Evolutionary conservation across 2,329 filamentous ascomycete genomes (phyloP).

Genomic region (Simplicillium sp.): DNA sequence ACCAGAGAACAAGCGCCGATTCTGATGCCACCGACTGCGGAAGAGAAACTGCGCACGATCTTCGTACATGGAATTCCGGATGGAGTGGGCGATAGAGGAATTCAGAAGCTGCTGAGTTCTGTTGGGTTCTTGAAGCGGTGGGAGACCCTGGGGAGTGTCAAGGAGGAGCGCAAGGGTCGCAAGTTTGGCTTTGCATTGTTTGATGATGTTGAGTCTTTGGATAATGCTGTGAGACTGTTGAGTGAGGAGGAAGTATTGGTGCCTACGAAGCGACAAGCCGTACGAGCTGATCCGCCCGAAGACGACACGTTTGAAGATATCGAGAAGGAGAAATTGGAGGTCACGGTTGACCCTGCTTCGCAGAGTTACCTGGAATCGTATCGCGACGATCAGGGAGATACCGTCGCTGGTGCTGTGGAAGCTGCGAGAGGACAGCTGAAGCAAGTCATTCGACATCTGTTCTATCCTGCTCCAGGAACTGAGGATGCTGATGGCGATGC

Average conservation of each 20-base stretch:
- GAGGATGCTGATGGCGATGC: conserved; percentile 57
- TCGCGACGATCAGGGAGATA: conserved; percentile 56
- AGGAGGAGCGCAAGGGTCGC: conserved; percentile 64
- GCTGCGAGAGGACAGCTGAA: conserved; percentile 59
- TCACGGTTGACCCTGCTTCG: conserved; percentile 75
- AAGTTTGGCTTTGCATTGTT: conserved; percentile 95
- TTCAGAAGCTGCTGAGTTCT: conserved; percentile 70
- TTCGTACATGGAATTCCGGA: conserved; percentile 83
- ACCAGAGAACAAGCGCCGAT: conserved; percentile 61
- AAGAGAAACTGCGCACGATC: conserved; percentile 86
- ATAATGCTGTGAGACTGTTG: conserved; percentile 76
- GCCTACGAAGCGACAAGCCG: conserved; percentile 65
- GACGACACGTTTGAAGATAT: conserved; percentile 42
- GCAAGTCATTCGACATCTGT: conserved; percentile 59
- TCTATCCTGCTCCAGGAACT: conserved; percentile 48
- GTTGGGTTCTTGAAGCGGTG: conserved; percentile 75
- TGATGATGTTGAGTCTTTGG: conserved; percentile 81
- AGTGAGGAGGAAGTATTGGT: conserved; percentile 75
- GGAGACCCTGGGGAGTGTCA: conserved; percentile 59
- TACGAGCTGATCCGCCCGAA: conserved; percentile 31
- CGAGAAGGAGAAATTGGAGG: conserved; percentile 61
- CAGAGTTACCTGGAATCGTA: conserved; percentile 79
- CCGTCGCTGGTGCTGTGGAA: conserved; percentile 57
- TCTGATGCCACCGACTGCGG: conserved; percentile 71
- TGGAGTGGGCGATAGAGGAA: conserved; percentile 64